Conservation (phyloP, 2,329 filamentous ascomycete genomes). For the Amphichorda felina region DNA sequence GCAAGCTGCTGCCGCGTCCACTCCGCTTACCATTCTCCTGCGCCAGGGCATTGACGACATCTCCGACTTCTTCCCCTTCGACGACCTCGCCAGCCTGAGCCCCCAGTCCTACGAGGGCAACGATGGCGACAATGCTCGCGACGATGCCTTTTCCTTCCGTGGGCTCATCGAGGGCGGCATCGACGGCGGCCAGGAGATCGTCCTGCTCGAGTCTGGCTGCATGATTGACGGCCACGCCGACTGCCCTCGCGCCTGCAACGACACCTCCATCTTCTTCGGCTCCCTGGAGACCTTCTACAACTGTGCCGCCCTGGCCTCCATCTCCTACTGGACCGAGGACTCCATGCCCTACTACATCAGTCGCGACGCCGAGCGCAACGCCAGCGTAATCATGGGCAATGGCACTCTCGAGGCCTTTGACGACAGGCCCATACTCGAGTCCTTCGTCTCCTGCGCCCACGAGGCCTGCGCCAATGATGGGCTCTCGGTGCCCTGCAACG, state of each 20-base stretch:
- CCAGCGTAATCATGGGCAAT: constrained; percentile 21
- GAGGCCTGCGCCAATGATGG: constrained; percentile 21
- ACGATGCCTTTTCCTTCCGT: constrained; percentile 17
- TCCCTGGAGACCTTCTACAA: constrained; percentile 26
- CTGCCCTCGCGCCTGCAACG: constrained; percentile 19
- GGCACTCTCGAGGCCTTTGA: constrained; percentile 17
- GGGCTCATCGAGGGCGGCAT: constrained; percentile 20
- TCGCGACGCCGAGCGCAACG: constrained; percentile 21
- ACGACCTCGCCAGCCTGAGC: constrained; percentile 18
- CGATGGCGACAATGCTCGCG: constrained; percentile 6
- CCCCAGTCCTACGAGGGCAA: constrained; percentile 1
- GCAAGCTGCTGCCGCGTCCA: constrained; percentile 10
- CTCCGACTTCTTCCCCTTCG: constrained; percentile 23
- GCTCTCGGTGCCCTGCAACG: constrained; percentile 17
- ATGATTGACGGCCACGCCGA: constrained; percentile 14
- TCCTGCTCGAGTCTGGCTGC: constrained; percentile 20
- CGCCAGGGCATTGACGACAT: constrained; percentile 16
- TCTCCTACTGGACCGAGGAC: constrained; percentile 20
- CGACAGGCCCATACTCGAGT: constrained; percentile 15
- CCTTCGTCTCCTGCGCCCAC: constrained; percentile 20
- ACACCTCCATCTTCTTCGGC: constrained; percentile 16
- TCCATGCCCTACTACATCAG: constrained; percentile 15
- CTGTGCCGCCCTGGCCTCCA: constrained; percentile 21
- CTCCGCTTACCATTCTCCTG: constrained; percentile 16
- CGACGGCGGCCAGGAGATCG: constrained; percentile 17